phyloP scores from a whole-genome alignment of 495 filamentous ascomycete genomes.

The Penicillium chermesinum region DNA sequence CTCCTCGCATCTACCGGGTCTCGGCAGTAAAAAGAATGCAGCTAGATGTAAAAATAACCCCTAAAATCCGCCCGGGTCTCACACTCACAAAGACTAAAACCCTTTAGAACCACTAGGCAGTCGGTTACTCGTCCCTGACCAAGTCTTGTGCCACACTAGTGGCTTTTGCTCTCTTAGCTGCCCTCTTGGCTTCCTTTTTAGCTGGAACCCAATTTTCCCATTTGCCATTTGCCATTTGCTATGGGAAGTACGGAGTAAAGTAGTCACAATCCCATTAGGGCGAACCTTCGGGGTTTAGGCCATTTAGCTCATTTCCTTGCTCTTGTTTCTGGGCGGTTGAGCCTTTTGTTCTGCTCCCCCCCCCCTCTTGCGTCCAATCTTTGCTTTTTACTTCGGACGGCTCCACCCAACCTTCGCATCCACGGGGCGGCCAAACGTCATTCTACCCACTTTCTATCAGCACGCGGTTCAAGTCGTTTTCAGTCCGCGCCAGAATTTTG shows the following conservation, averaged over 20 bases:
- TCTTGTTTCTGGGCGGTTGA: background rate
- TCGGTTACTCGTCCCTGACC: background rate
- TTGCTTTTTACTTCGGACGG: background rate
- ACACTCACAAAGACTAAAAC: background rate
- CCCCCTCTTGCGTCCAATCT: background rate
- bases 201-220: too few relatives aligned
- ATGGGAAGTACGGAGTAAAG: too few relatives aligned
- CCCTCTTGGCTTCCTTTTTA: too few relatives aligned
- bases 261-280: too few relatives aligned
- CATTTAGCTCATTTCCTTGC: too few relatives aligned
- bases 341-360: background rate
- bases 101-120: background rate
- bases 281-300: too few relatives aligned
- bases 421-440: background rate
- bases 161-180: constrained; percentile 4
- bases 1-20: background rate
- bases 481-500: constrained; percentile 1
- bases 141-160: background rate
- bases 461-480: background rate
- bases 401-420: background rate
- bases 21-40: too few relatives aligned
- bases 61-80: background rate
- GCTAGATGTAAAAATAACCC: too few relatives aligned
- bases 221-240: background rate
- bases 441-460: background rate